Conservation (phyloP, 2,329 filamentous ascomycete species). For the Metarhizium robertsii region DNA sequence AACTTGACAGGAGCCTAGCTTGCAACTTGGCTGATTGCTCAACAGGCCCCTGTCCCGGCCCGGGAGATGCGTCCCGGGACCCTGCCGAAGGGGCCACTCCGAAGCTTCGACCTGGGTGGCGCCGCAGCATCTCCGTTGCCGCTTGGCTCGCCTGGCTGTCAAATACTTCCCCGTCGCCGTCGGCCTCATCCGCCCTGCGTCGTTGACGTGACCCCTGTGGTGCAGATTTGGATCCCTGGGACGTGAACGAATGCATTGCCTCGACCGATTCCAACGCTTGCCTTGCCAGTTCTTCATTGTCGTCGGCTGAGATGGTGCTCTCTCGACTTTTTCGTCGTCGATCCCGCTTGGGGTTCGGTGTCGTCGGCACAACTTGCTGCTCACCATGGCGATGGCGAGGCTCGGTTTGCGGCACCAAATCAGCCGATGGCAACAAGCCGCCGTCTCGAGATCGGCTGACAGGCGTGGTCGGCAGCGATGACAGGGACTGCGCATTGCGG, state of each 20-base stretch:
- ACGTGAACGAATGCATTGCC: slow-evolving; percentile 27
- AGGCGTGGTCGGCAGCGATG: slow-evolving; percentile 74
- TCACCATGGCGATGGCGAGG: slow-evolving; percentile 36
- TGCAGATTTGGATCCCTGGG: slow-evolving; percentile 17
- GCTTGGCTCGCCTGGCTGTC: slow-evolving; percentile 72
- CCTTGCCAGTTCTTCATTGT: slow-evolving; percentile 47
- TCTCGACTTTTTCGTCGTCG: slow-evolving; percentile 63
- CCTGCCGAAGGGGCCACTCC: slow-evolving; percentile 35
- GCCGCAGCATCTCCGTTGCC: slow-evolving; percentile 65
- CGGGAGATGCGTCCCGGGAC: slow-evolving; percentile 34
- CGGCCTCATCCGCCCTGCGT: slow-evolving; percentile 8
- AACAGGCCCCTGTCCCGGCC: slow-evolving; percentile 30
- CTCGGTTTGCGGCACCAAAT: slow-evolving; percentile 53
- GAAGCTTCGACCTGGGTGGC: slow-evolving; percentile 43
- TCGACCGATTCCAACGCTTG: slow-evolving; percentile 45
- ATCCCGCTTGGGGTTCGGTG: slow-evolving; percentile 30
- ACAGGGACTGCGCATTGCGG: slow-evolving; percentile 72
- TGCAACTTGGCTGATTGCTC: slow-evolving; percentile 38
- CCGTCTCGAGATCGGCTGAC: slow-evolving; percentile 39
- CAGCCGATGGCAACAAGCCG: slow-evolving; percentile 50
- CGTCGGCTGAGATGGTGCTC: slow-evolving; percentile 70
- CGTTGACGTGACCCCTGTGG: slow-evolving; percentile 17
- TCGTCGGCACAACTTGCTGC: slow-evolving; percentile 33
- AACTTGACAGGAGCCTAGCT: slow-evolving; percentile 38
- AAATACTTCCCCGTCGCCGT: slow-evolving; percentile 42